Evolutionary conservation across 257 asterid genomes (phyloP), one percentile per base, ranked within the genome.

Genomic region (Penstemon barbatus): DNA sequence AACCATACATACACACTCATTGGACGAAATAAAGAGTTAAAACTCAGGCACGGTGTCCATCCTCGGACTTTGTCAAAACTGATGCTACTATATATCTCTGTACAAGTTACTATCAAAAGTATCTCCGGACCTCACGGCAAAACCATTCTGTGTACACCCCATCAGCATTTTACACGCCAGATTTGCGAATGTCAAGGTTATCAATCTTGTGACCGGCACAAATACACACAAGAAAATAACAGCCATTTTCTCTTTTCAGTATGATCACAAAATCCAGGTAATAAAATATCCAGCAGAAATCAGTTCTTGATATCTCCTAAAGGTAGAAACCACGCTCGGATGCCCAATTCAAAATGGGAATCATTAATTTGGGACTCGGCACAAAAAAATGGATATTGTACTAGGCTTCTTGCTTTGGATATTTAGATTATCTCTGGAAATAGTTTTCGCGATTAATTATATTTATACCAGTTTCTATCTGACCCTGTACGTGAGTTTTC

Each of bases 401-500:
- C 51, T 4, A 15, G 38, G 39, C n/a, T 7, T 39, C 69, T 59
- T 63, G 57, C 65, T 61, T 49, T 15, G 40, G 50, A 63, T 41
- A 51, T 12, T 18, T 75, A 65, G 59, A 65, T 42, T 57, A 15
- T 64, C 37, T 67, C 61, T 18, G 6, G 61, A 11, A 53, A 59
- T 10, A 48, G 55, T 43, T 60, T 18, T 78, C 82, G 75, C 2
- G 75, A 61, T 40, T 79, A 79, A 87, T 88, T 76, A 74, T 25
- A 25, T 25, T 79, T 74, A 68, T 79, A 72, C 53, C 72, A 70
- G 65, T 71, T 78, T 71, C 86, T 78, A 33, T 83, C 88, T 4
- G 87, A 54, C 49, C 82, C 85, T 75, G 83, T 75, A 19, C 74
- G 64, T 50, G 84, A 55, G 78, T 71, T 78, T 70, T 82, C 84